These are phyloP conservation scores for Cicer cuneatum DNA, from an alignment of 306 rosid species.

Conservation along the genomic window DNA sequence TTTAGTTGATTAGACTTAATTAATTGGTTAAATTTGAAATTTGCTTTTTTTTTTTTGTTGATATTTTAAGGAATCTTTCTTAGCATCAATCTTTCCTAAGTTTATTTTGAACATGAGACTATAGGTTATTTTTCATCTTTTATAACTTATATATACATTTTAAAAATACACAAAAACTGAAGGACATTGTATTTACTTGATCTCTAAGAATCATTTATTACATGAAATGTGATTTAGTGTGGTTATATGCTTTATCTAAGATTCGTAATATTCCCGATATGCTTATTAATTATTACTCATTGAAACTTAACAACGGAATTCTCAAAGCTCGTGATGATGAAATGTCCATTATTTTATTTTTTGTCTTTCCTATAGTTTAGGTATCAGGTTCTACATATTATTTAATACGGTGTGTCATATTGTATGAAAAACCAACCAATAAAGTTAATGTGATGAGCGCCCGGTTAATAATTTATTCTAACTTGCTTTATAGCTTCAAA, in stretches of 20 bases:
- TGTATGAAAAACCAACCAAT: slow-evolving; percentile 5
- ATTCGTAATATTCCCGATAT: slow-evolving; percentile 29
- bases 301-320: slow-evolving; percentile 18
- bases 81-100: too few species aligned
- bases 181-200: too few species aligned
- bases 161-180: too few species aligned
- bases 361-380: slow-evolving; percentile 24
- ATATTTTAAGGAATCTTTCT: too few species aligned
- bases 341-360: not conserved
- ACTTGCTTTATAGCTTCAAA: not conserved
- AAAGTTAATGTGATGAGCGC: not conserved
- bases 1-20: too few species aligned
- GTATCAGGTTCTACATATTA: not conserved
- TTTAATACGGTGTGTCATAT: not conserved
- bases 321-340: slow-evolving; percentile 14
- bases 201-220: too few species aligned
- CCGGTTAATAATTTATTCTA: not conserved
- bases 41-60: too few species aligned
- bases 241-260: slow-evolving; percentile 35
- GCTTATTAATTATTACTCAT: not conserved
- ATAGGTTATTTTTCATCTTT: too few species aligned
- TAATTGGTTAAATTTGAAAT: too few species aligned
- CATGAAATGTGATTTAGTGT: not conserved
- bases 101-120: too few species aligned
- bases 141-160: too few species aligned